Evolutionary conservation across 1,284 basidiomycete genomes (phyloP), one percentile per base, ranked within the genome.

Genomic region (Melampsora americana): DNA sequence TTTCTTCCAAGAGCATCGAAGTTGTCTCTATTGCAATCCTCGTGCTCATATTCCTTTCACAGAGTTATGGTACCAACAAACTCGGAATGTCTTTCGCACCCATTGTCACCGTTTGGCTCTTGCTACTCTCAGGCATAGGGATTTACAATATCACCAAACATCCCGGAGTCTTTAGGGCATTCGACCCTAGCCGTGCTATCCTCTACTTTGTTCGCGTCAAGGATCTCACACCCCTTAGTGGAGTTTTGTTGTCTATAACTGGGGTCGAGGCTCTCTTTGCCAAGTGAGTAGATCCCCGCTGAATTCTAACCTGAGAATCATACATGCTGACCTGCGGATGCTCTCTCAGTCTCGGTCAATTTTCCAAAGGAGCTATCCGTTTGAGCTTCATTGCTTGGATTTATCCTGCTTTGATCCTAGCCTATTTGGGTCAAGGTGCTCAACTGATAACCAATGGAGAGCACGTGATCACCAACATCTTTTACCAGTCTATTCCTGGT

Each of bases 181-280:
- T 88, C 77, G 89, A 90, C 79, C 89, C 89, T 0, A 89, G 88
- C 11, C 84, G 88, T 7, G 88, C 88, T 0, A 82, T 90, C 20
- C 82, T 89, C 80, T 87, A 87, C 11, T 90, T 90, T 77, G 87
- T 89, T 0, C 85, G 89, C 9, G 90, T 88, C 1, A 84, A 83
- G 68, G 82, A 89, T 77, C 90, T 87, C 76, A 87, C 88, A 77
- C 80, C 87, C 3, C 85, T 90, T 1, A 84, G 87, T n/a, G 89
- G 89, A 53, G 85, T 90, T 0, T 81, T 90, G 7, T 85, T 90
- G 1, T 85, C 87, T 0, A 79, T 90, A 26, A 90, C 89, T 0
- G 89, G 89, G 0, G 88, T 86, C 78, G 89, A 90, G 80, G 89
- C 89, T 2, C 83, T 89, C 66, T 90, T 89, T 81, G 88, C 88